A percentile compares a stretch with the other conserved stretches of the same genome.
Conservation (phyloP, 345 rosid species). For the Syzygium grande region DNA sequence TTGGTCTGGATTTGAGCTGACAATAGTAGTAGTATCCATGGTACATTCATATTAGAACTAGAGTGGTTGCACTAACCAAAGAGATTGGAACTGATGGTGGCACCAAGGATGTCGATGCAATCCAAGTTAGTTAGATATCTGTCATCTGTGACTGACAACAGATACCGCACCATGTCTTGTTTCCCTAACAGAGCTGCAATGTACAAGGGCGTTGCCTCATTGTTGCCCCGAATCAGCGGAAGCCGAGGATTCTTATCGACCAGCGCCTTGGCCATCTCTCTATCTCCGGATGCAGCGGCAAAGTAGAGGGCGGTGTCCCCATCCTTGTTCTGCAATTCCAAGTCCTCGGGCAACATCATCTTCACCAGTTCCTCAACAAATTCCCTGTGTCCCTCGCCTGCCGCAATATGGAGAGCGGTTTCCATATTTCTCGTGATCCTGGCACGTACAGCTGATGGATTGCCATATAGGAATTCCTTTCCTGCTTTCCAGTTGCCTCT, state of each 20-base stretch:
- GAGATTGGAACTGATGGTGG: background rate
- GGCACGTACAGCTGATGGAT: background rate
- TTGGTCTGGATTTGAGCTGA: background rate
- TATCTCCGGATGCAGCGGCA: background rate
- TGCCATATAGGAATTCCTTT: background rate
- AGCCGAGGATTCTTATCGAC: background rate
- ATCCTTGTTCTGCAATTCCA: background rate
- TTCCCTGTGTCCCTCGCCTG: background rate
- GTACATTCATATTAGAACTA: background rate
- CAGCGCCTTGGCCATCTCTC: background rate
- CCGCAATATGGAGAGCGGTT: background rate
- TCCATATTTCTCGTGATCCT: background rate
- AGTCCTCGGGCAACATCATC: background rate
- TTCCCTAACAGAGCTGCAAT: background rate
- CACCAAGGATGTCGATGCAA: rapidly evolving
- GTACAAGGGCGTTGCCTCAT: background rate
- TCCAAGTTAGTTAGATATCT: background rate
- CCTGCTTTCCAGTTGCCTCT: background rate
- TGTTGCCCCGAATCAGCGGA: background rate
- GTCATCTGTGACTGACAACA: background rate
- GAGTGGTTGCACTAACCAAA: background rate
- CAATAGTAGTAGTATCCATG: background rate
- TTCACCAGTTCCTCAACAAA: background rate
- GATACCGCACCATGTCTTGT: background rate
- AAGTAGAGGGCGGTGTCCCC: background rate